Base-by-base conservation (phyloP, 192 early-diverging fungal genomes). In the Coemansia javaensis region DNA sequence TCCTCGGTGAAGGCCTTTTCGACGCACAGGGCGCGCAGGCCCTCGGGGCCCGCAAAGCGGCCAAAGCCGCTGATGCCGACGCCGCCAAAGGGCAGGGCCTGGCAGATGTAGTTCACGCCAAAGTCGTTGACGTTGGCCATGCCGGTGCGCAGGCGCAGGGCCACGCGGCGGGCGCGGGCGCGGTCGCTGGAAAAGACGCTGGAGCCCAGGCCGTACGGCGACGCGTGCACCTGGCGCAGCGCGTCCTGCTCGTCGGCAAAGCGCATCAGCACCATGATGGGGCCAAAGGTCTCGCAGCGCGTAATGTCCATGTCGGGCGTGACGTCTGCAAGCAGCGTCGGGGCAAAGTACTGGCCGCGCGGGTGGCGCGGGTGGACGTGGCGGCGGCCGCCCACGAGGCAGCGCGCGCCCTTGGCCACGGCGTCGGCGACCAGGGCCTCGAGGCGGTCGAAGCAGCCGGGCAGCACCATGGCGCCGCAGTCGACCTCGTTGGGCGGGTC, bases 101-200 rank as follows among this genome's bases (percentile, higher is more conserved):
- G 87, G 63, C 87, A 88, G 5, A 93, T 75, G 45, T 91, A 93
- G 42, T 84, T 89, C 50, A 85, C 83, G 14, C 78, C 91, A 53
- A 89, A 93, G 55, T 90, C 91, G 59, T 93, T 93, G 48, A 91
- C 67, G 38, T 93, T 93, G 39, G 79, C 63, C 86, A 89, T 89
- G 13, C 90, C 90, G 0, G 79, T 77, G 48, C 80, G 81, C 36
- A 91, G 59, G 13, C 56, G 60, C 17, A 77, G 59, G n/a, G 81
- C 79, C 18, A 91, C 76, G 9, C 75, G 59, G 22, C 78, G 62
- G 8, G 77, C 90, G 32, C 79, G 68, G 8, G 44, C 53, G 20
- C 81, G 77, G 50, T 91, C 81, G 17, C 72, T 72, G 2, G 86
- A 85, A 60, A 91, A 93, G 12, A 93, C 84, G 46, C 77, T 82